Evolutionary conservation across 768 basidiomycete genomes (phyloP).

Genomic region (Epithele typhae): DNA sequence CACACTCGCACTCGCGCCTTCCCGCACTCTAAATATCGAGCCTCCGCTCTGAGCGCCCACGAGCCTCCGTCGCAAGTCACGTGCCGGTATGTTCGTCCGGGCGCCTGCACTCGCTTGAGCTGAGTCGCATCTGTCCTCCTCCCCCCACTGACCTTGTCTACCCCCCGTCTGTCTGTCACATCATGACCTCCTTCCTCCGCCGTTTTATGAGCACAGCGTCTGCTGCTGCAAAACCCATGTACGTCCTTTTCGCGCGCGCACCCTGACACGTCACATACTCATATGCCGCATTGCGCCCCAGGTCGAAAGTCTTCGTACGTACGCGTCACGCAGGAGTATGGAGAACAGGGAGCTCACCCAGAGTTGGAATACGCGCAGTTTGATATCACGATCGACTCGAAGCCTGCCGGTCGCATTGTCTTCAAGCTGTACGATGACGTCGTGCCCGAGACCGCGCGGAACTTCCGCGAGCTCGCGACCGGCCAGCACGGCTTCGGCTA

Average conservation of each 20-base stretch:
- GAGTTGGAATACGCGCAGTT: conserved; percentile 20
- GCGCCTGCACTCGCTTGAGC: no score
- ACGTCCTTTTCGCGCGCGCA: background rate
- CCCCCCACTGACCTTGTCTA: background rate
- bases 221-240: conserved; percentile 20
- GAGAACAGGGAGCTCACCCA: no score
- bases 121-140: no score
- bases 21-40: no score
- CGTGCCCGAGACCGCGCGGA: conserved; percentile 40
- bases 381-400: conserved; percentile 27
- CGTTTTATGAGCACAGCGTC: conserved; percentile 49
- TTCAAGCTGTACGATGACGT: conserved; percentile 56
- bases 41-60: no score
- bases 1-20: no score
- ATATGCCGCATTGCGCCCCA: background rate
- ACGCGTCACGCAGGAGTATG: background rate
- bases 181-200: conserved; percentile 48
- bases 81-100: no score
- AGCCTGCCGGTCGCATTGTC: conserved; percentile 35
- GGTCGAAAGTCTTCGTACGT: conserved; percentile 32
- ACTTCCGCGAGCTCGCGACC: conserved; percentile 56
- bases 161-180: background rate
- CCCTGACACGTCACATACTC: background rate
- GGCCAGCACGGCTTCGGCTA: conserved; percentile 47
- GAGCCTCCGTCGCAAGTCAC: no score